Evolutionary conservation across 805 yeast species (phyloP), one percentile per base, ranked within the genome.

Genomic region (Ogataea chonburiensis): DNA sequence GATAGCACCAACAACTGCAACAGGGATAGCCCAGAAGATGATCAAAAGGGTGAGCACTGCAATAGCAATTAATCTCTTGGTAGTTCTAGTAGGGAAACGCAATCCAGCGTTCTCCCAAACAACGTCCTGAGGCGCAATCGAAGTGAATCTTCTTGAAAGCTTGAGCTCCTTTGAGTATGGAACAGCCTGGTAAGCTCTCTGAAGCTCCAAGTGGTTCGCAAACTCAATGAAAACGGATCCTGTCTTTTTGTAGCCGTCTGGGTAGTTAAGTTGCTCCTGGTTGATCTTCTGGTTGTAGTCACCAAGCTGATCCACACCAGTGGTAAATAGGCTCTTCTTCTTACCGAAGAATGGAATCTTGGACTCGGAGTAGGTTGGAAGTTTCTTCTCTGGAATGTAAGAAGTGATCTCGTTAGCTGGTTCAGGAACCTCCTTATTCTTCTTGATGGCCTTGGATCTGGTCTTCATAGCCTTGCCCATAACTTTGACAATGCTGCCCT

Each of bases 11-110:
- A 91, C 96, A 53, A 87, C 88, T n/a, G 97, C 95, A 24, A 91
- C 97, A 7, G 98, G 98, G 51, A 91, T 79, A 27, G 95, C 81
- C 98, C 98, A 91, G 64, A 88, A 87, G 31, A 91, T 75, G 43
- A 91, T 78, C 61, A 81, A 66, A 40, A 76, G 52, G 17, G 84
- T 77, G 53, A 84, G 68, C 32, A 87, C 65, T 11, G 85, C 68
- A 37, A 68, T 70, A 2, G 95, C 91, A 36, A 73, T 64, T 16
- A 73, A 38, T 40, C 68, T 71, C 65, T 79, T 81, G 15, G 73
- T 44, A 28, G 70, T 57, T 60, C 95, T 77, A 53, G 70, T 71
- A 43, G 64, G 63, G 58, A 77, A 71, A 8, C 75, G 65, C 52
- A 80, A 61, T 17, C 80, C 68, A 50, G 86, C 63, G 56, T 86